phyloP scores from a whole-genome alignment of 164 flowering plant species.

The Kalanchoe fedtschenkoi region DNA sequence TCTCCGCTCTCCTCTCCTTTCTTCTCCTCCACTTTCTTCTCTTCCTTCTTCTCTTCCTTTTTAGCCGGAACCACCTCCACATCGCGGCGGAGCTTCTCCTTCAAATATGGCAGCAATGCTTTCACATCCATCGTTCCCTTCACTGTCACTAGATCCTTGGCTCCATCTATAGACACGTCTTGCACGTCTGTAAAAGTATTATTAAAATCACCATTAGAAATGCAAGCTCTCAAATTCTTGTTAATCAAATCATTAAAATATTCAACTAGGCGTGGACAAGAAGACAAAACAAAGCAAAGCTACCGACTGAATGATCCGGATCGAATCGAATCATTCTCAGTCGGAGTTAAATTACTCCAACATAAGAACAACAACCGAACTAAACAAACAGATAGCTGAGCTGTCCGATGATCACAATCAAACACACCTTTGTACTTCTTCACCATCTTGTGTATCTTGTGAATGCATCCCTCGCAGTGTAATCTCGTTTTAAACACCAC shows the following conservation, averaged over 20 bases:
- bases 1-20: background rate
- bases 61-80: background rate
- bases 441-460: background rate
- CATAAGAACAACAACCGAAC: too few relatives aligned
- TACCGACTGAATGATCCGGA: too few relatives aligned
- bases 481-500: background rate
- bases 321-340: too few relatives aligned
- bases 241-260: too few relatives aligned
- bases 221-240: background rate
- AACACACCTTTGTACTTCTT: conserved; percentile 2
- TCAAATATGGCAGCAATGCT: conserved; percentile 1
- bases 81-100: conserved; percentile 3
- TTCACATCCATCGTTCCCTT: conserved; percentile 4
- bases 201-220: background rate
- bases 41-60: background rate
- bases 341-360: too few relatives aligned
- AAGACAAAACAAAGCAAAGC: too few relatives aligned
- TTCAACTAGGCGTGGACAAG: background rate
- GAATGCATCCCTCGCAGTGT: conserved; percentile 1
- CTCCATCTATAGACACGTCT: background rate
- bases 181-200: background rate
- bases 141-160: conserved; percentile 1
- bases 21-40: background rate
- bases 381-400: background rate
- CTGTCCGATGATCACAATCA: too few relatives aligned